Percentiles rank a stretch among this genome's conserved stretches.
Evolutionary conservation across 129 eudicot species (phyloP).

Genomic region (Saposhnikovia divaricata): DNA sequence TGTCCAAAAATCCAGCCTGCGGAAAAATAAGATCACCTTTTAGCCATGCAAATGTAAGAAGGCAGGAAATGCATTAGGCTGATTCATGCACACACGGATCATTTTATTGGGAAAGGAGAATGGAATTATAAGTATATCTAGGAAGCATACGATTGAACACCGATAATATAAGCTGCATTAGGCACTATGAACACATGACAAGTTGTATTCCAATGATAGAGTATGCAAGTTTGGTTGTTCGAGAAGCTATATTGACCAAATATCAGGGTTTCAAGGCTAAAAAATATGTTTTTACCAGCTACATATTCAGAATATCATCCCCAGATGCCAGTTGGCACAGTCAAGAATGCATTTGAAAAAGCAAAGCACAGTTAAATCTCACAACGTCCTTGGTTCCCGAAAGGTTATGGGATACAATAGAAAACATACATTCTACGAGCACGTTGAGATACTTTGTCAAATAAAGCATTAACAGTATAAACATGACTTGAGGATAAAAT

Average conservation of each 20-base stretch:
- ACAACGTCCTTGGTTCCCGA: neutral
- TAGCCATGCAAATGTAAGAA: neutral
- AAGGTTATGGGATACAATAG: neutral
- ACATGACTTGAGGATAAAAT: neutral
- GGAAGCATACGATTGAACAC: too few relatives aligned
- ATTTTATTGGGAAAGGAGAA: neutral
- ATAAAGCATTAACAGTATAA: too few relatives aligned
- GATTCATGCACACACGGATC: neutral
- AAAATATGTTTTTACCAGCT: neutral
- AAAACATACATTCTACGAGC: neutral
- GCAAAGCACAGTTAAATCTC: neutral
- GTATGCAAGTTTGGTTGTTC: neutral
- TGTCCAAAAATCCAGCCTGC: constrained; percentile 98
- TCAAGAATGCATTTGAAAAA: too few relatives aligned
- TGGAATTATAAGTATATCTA: neutral
- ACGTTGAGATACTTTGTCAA: neutral
- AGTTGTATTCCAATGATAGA: neutral
- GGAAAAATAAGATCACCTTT: constrained; percentile 8
- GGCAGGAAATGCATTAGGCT: neutral
- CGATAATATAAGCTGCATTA: neutral
- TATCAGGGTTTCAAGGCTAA: neutral
- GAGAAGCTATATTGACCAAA: too few relatives aligned
- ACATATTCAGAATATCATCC: neutral
- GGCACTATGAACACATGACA: neutral
- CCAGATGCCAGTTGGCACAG: neutral